phyloP scores from a whole-genome alignment of 192 early-diverging fungal genomes.

The Coemansia sp. region DNA sequence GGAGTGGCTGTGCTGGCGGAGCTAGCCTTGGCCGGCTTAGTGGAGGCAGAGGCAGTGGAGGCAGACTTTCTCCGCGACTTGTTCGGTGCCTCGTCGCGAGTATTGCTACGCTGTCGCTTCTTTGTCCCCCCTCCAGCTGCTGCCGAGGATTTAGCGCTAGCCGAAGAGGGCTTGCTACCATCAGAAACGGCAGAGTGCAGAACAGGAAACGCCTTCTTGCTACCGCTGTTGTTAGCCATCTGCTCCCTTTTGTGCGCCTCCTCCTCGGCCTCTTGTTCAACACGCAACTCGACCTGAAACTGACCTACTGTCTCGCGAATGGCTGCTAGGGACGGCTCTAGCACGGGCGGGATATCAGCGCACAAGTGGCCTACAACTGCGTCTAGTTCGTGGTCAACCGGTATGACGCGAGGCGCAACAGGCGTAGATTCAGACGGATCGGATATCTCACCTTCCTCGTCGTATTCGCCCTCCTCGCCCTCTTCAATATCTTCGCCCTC shows the following conservation, averaged over 20 bases:
- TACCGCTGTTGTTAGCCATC: background rate
- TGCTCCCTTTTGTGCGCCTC: constrained; percentile 17
- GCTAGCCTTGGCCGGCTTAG: background rate
- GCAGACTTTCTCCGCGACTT: constrained; percentile 39
- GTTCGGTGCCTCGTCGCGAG: constrained; percentile 18
- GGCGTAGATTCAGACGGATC: constrained; percentile 11
- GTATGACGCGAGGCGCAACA: background rate
- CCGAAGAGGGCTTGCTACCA: background rate
- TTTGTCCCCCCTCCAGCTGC: constrained; percentile 16
- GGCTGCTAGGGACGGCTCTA: constrained; percentile 26
- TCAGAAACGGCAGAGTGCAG: background rate
- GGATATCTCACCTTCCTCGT: constrained; percentile 53
- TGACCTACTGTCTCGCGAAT: constrained; percentile 25
- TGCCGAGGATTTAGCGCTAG: background rate
- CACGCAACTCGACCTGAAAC: constrained; percentile 36
- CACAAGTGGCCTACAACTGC: constrained; percentile 10
- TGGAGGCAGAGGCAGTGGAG: background rate
- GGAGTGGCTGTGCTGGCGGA: constrained; percentile 5
- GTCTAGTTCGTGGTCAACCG: constrained; percentile 13
- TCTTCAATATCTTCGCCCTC: constrained; percentile 19
- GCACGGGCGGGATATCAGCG: background rate
- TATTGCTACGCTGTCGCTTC: constrained; percentile 50
- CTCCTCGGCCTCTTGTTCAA: constrained; percentile 30
- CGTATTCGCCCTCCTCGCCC: constrained; percentile 37
- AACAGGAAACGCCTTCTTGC: background rate